A percentile compares a stretch with the other conserved stretches of the same genome.
Conservation (phyloP, 225 moss, liverwort and hornwort species). For the Polytrichum commune region DNA sequence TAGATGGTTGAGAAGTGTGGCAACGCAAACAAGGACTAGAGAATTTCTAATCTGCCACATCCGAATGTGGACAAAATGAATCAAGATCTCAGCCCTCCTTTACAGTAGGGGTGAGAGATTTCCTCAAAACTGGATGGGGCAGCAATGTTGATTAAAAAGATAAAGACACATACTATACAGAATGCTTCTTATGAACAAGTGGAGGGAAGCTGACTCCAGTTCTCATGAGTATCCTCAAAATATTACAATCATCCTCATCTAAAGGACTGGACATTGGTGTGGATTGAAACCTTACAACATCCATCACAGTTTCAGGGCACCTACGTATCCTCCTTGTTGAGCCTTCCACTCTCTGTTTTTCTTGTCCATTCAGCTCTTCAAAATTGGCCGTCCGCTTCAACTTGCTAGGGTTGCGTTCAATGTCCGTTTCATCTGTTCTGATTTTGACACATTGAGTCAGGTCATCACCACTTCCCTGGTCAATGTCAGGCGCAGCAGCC, state of each 20-base stretch:
- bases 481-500: conserved; percentile 7
- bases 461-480: neutral
- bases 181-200: conserved; percentile 22
- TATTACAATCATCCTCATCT: conserved; percentile 36
- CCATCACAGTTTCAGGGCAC: conserved; percentile 47
- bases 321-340: conserved; percentile 18
- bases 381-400: conserved; percentile 19
- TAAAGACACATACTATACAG: conserved; percentile 13
- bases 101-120: neutral
- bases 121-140: too few relatives aligned
- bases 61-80: too few relatives aligned
- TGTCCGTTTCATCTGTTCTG: conserved; percentile 16
- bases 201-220: conserved; percentile 51
- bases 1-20: too few relatives aligned
- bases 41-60: too few relatives aligned
- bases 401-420: conserved; percentile 3
- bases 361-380: conserved; percentile 24
- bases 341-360: conserved; percentile 35
- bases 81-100: too few relatives aligned
- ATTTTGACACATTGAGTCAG: conserved; percentile 15
- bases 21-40: too few relatives aligned
- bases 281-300: conserved; percentile 47
- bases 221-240: conserved; percentile 39
- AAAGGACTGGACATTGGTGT: conserved; percentile 22
- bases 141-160: too few relatives aligned